A percentile compares a stretch with the other conserved stretches of the same genome.
These are phyloP conservation scores for Nemania diffusa DNA, from an alignment of 2,329 filamentous ascomycete genomes.

Conservation along the genomic window DNA sequence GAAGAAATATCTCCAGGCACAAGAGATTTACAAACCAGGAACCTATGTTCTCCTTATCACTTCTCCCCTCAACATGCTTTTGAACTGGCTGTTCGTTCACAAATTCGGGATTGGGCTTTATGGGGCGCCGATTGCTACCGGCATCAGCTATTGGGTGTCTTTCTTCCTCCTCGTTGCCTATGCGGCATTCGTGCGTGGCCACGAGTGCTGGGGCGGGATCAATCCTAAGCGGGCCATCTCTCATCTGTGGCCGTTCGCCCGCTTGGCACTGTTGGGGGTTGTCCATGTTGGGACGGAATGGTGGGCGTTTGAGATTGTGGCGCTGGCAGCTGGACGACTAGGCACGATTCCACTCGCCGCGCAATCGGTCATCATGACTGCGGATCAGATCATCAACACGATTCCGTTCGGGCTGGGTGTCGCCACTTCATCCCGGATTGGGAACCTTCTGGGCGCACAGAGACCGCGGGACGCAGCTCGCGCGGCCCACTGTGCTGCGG, in stretches of 20 bases:
- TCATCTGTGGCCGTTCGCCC: slow-evolving; percentile 76
- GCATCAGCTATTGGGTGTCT: slow-evolving; percentile 86
- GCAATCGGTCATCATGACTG: slow-evolving; percentile 90
- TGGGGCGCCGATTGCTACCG: slow-evolving; percentile 83
- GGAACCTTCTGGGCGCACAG: slow-evolving; percentile 79
- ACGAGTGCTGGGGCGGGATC: slow-evolving; percentile 82
- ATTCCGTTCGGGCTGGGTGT: slow-evolving; percentile 89
- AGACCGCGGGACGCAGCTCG: slow-evolving; percentile 73
- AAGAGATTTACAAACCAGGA: slow-evolving; percentile 81
- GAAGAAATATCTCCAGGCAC: slow-evolving; percentile 89
- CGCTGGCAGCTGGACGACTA: slow-evolving; percentile 80
- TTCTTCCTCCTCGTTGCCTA: slow-evolving; percentile 82
- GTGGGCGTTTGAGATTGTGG: slow-evolving; percentile 95
- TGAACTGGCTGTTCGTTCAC: slow-evolving; percentile 86
- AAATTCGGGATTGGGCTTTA: slow-evolving; percentile 75
- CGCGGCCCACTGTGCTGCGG: slow-evolving; percentile 79
- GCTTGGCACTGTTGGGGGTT: slow-evolving; percentile 79
- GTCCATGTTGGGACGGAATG: slow-evolving; percentile 90
- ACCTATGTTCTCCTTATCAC: slow-evolving; percentile 86
- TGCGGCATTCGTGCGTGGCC: slow-evolving; percentile 74
- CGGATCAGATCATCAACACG: slow-evolving; percentile 85
- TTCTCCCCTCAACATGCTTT: slow-evolving; percentile 80
- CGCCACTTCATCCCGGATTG: slow-evolving; percentile 79
- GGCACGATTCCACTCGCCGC: slow-evolving; percentile 83
- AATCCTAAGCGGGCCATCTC: slow-evolving; percentile 70